Evolutionary conservation across 2,329 filamentous ascomycete genomes (phyloP).

Genomic region (Ceratocystis albifundus): DNA sequence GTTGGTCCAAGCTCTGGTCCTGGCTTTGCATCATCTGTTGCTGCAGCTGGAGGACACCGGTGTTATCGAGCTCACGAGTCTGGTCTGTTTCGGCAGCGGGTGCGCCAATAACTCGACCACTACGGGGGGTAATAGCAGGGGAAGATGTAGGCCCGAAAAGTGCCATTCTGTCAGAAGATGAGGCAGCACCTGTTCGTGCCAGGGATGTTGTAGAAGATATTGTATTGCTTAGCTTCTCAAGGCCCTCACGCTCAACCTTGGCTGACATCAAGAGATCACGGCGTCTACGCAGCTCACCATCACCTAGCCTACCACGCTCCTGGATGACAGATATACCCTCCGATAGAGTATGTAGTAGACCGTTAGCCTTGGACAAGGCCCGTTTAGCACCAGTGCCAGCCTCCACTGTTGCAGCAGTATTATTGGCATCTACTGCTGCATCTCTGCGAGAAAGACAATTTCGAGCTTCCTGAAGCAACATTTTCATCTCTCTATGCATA

Average conservation of each 20-base stretch:
- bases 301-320: slow-evolving; percentile 48
- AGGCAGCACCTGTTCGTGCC: slow-evolving; percentile 32
- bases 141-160: slow-evolving; percentile 35
- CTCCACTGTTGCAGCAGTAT: slow-evolving; percentile 41
- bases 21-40: slow-evolving; percentile 63
- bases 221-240: slow-evolving; percentile 60
- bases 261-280: slow-evolving; percentile 59
- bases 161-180: slow-evolving; percentile 39
- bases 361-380: slow-evolving; percentile 56
- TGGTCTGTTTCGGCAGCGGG: slow-evolving; percentile 63
- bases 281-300: slow-evolving; percentile 61
- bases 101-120: slow-evolving; percentile 55
- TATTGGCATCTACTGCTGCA: slow-evolving; percentile 33
- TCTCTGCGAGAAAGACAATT: slow-evolving; percentile 58
- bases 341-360: slow-evolving; percentile 51
- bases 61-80: slow-evolving; percentile 66
- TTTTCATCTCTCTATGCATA: slow-evolving; percentile 61
- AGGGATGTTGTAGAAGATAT: slow-evolving; percentile 33
- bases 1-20: slow-evolving; percentile 57
- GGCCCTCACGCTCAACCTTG: slow-evolving; percentile 60
- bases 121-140: slow-evolving; percentile 27
- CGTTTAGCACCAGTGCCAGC: slow-evolving; percentile 64
- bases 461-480: slow-evolving; percentile 54
- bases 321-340: slow-evolving; percentile 51
- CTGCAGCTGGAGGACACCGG: slow-evolving; percentile 62